Conservation (phyloP, 2,329 filamentous ascomycete genomes). For the Verticillium zaregamsianum region DNA sequence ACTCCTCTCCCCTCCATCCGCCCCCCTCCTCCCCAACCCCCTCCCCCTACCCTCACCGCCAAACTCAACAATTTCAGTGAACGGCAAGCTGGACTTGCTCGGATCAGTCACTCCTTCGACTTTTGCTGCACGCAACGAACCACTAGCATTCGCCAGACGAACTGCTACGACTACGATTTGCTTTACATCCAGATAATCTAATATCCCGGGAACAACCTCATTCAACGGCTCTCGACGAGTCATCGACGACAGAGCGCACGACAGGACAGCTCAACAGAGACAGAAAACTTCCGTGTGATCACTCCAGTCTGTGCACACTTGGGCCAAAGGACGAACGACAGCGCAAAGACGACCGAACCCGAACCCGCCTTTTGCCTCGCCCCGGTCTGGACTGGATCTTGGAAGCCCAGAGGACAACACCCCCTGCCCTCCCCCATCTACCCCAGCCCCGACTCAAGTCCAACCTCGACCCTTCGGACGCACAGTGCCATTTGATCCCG, state of each 20-base stretch:
- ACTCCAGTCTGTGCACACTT: background rate
- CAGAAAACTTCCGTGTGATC: background rate
- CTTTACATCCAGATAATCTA: constrained; percentile 3
- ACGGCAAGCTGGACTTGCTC: constrained; percentile 60
- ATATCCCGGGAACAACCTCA: constrained; percentile 2
- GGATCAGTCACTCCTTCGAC: constrained; percentile 40
- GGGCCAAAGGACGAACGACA: background rate
- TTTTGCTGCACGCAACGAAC: background rate
- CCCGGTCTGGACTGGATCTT: background rate
- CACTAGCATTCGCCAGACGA: background rate
- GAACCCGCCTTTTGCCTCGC: background rate
- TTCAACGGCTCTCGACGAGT: constrained; percentile 4
- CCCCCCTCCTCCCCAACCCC: constrained; percentile 17
- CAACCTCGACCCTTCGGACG: background rate
- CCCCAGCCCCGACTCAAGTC: background rate
- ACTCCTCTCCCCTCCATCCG: constrained; percentile 26
- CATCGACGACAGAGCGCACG: background rate
- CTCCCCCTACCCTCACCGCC: constrained; percentile 24
- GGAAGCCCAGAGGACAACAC: constrained; percentile 5
- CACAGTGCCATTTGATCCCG: constrained; percentile 2
- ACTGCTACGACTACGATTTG: constrained; percentile 1
- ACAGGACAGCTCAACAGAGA: background rate
- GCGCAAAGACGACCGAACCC: background rate
- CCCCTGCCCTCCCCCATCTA: constrained; percentile 10
- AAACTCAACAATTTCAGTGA: constrained; percentile 21